Evolutionary conservation across 2,329 filamentous ascomycete species (phyloP), one percentile per base, ranked within the genome.

Genomic region (Moelleriella libera): DNA sequence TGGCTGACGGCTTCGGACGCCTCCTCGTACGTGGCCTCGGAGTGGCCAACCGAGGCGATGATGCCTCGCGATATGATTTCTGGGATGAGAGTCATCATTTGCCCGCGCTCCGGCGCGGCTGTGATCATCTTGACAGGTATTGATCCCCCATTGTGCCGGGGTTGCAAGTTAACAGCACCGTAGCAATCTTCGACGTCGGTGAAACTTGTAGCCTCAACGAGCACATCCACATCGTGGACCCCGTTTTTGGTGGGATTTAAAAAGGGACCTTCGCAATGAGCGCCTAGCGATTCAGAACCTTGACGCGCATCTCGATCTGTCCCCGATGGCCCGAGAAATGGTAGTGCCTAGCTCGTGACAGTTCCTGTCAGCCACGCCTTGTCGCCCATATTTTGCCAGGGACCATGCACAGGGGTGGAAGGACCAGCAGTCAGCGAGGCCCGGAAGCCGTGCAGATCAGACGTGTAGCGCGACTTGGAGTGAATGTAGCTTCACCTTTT

Each of bases 221-320:
- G 72, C 12, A 92, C 83, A 48, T 82, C 75, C 14, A 74, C 68
- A 58, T 85, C 86, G 70, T 95, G 89, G 39, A 94, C 83, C 45
- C 89, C 89, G 58, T 94, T 94, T 61, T 90, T 90, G 44, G 78
- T 78, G 0, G 84, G 82, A 57, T 71, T 86, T 48, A 96, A 72
- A 65, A 96, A 96, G 0, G 89, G 89, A 0, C 89, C 89, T 70
- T 96, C 89, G 60, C 86, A 85, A 59, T 96, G 89, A 3, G 88
- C 88, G 31, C 89, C 89, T 11, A 96, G 76, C 0, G 86, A 92
- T 66, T 95, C 88, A 44, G 87, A 81, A 43, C 89, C 89, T 52
- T 86, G 77, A 41, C 70, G 63, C 34, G 85, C 68, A 46, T 74
- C 63, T 52, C 85, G 76, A 11, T 63, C 57, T 49, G 63, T 60